Evolutionary conservation across 345 rosid genomes (phyloP).

Genomic region (Bruguiera parviflora): DNA sequence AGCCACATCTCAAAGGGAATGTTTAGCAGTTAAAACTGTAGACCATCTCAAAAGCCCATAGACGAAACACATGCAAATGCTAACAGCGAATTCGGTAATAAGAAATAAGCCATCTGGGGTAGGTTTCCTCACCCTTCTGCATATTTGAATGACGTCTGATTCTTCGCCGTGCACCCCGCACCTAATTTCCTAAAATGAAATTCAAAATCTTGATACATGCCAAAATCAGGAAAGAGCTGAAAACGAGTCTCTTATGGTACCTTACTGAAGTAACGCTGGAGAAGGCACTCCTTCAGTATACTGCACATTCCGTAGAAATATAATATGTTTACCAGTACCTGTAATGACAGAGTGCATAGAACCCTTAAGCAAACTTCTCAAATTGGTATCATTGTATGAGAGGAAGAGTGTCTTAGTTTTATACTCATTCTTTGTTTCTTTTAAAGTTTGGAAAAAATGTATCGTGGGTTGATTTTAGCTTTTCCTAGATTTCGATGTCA

Average conservation of each 20-base stretch:
- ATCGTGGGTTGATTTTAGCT: no score
- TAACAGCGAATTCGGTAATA: no score
- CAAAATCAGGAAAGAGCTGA: background rate
- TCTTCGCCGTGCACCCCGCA: slow-evolving; percentile 35
- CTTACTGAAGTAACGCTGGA: slow-evolving; percentile 70
- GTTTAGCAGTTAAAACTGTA: slow-evolving; percentile 1
- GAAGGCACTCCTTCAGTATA: slow-evolving; percentile 56
- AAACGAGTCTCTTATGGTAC: slow-evolving; percentile 19
- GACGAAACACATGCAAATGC: no score
- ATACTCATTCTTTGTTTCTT: no score
- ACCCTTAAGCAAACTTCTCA: background rate
- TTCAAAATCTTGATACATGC: slow-evolving; percentile 5
- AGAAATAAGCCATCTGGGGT: background rate
- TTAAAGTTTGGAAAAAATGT: no score
- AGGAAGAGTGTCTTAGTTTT: background rate
- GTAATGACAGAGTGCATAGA: slow-evolving; percentile 10
- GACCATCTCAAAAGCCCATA: no score
- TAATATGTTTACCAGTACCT: slow-evolving; percentile 57
- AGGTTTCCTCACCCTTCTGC: slow-evolving; percentile 42
- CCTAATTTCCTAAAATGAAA: slow-evolving; percentile 44
- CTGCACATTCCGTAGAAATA: slow-evolving; percentile 69
- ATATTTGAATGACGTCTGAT: slow-evolving; percentile 46
- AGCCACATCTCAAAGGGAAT: slow-evolving; percentile 10
- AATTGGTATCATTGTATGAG: background rate
- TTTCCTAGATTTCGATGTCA: no score